These are phyloP conservation scores for Neofusicoccum ribis DNA, from an alignment of 2,329 filamentous ascomycete species.

Conservation along the genomic window DNA sequence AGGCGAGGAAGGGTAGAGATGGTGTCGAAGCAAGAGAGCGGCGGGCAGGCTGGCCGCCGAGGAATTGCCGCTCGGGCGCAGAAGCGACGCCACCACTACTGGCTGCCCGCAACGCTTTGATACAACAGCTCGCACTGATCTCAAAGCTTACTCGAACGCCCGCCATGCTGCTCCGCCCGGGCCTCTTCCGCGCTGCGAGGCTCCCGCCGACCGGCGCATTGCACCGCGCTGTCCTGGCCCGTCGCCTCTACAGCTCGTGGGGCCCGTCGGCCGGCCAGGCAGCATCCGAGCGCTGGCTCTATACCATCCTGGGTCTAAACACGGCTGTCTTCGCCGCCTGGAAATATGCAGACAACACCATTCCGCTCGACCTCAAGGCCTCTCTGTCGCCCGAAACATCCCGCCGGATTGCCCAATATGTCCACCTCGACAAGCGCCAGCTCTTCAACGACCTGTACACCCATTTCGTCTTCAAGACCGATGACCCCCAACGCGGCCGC, in stretches of 20 bases:
- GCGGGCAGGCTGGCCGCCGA: too few relatives aligned
- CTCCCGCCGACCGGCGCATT: not conserved
- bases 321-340: constrained; percentile 40
- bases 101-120: not conserved
- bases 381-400: not conserved
- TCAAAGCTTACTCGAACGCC: not conserved
- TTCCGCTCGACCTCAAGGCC: constrained; percentile 3
- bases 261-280: not conserved
- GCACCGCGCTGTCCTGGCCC: not conserved
- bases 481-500: constrained; percentile 30
- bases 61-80: too few relatives aligned
- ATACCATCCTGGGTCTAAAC: constrained; percentile 43
- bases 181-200: not conserved
- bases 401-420: not conserved
- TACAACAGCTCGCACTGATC: not conserved
- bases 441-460: not conserved
- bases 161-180: not conserved
- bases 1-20: not conserved
- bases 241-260: constrained; percentile 1
- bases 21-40: not conserved
- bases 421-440: not conserved
- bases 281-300: constrained; percentile 21
- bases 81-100: not conserved
- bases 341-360: constrained; percentile 31
- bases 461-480: constrained; percentile 36